phyloP scores from a whole-genome alignment of 129 eudicot genomes.

The Calendula officinalis region DNA sequence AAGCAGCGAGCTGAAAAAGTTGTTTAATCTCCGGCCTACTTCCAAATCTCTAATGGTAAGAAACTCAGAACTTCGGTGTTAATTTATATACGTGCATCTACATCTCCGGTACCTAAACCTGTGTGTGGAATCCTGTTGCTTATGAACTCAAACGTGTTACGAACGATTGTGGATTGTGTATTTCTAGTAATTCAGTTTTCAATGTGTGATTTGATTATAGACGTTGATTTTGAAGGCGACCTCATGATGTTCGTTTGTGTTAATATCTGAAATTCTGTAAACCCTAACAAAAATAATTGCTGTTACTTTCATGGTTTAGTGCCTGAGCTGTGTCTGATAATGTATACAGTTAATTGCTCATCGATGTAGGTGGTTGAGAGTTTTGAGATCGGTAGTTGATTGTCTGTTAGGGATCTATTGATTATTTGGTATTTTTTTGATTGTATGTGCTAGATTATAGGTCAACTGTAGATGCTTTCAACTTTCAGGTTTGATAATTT shows the following conservation, averaged over 20 bases:
- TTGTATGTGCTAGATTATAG: slow-evolving; percentile 4
- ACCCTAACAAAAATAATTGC: slow-evolving; percentile 22
- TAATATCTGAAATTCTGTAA: slow-evolving; percentile 2
- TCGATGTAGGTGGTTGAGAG: slow-evolving; percentile 15
- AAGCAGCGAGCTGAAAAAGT: slow-evolving; percentile 15
- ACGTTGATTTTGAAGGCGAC: not conserved
- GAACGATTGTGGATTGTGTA: slow-evolving; percentile 15
- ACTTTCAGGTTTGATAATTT: slow-evolving; percentile 1
- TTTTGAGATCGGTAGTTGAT: slow-evolving; percentile 5
- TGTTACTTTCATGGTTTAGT: slow-evolving; percentile 11
- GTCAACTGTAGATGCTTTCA: slow-evolving; percentile 8
- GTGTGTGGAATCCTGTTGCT: not conserved
- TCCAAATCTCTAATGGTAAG: slow-evolving; percentile 33
- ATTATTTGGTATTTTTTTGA: not conserved
- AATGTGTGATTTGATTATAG: not conserved
- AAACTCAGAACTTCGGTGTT: not conserved
- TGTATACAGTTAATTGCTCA: not conserved
- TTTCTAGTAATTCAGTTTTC: slow-evolving; percentile 1
- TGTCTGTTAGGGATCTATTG: slow-evolving; percentile 1
- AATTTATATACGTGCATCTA: not conserved
- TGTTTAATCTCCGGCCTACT: slow-evolving; percentile 23
- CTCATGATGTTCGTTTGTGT: slow-evolving; percentile 5
- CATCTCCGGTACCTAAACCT: not conserved
- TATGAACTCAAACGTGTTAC: slow-evolving; percentile 13
- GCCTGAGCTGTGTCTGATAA: slow-evolving; percentile 14